Evolutionary conservation across 345 rosid genomes (phyloP), one percentile per base, ranked within the genome.

Genomic region (Boechera retrofracta): DNA sequence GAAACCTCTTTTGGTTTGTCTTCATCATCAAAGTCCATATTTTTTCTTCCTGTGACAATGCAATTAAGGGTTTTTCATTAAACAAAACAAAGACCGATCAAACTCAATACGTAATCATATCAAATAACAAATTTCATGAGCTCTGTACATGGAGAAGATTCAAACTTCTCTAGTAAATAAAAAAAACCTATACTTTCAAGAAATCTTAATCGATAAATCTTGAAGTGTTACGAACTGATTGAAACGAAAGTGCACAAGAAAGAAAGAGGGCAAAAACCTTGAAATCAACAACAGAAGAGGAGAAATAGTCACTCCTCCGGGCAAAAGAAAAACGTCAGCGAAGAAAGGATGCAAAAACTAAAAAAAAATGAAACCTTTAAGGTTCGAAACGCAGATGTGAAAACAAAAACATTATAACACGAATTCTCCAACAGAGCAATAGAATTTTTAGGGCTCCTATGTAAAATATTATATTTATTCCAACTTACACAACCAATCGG

Each of bases 21-120:
- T 10, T 88, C 77, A 53, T 89, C 98, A 65, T 89, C 98, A 21
- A 89, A 71, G 73, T 90, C 95, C 98, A 91, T 89, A 10, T 6
- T 54, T 56, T 55, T 33, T 63, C 48, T 54, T 55, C 76, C 72
- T 54, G 69, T 60, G 33, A 67, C 35, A 38, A 15, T 59, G 67
- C 58, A 55, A 16, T 60, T 48, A 8, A 33, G 35, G 33, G 6
- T 11, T 24, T 29, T 33, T 35, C 16, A 73, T 35, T 44, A 16
- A 26, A 12, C 51, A 11, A 61, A 61, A 5, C 12, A 12, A 41
- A 61, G 2, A 54, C 18, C 28, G 29, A 47, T 47, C 52, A 48
- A 58, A 57, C 56, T 21, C 21, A 31, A 31, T 3, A 16, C 31
- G 32, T 57, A 24, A 32, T 63, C 62, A 41, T 55, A 41, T n/a